Conservation (phyloP, 2,329 filamentous ascomycete genomes). For the Cytospora chrysosperma region DNA sequence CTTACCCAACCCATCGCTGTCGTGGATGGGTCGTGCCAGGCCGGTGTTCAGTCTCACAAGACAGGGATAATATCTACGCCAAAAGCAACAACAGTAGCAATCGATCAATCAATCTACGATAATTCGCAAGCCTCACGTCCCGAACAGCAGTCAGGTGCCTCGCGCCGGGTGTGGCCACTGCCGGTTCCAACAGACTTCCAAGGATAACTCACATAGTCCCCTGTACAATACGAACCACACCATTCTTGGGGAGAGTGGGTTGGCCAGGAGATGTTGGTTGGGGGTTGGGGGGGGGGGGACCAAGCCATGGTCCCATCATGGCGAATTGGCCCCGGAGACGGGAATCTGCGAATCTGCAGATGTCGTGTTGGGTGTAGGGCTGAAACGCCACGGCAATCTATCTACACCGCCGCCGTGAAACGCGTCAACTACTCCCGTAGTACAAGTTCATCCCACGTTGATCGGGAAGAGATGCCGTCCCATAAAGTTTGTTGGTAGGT, state of each 20-base stretch:
- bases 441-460: background rate
- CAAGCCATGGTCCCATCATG: background rate
- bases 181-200: background rate
- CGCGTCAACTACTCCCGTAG: background rate
- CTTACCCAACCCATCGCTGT: background rate
- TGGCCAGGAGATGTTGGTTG: too few species aligned
- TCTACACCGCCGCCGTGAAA: background rate
- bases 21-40: background rate
- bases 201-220: background rate
- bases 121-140: background rate
- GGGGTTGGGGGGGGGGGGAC: too few species aligned
- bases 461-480: background rate
- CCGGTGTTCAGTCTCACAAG: background rate
- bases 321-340: background rate
- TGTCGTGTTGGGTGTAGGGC: background rate
- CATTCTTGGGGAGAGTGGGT: too few species aligned
- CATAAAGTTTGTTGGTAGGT: too few species aligned
- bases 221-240: background rate
- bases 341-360: background rate
- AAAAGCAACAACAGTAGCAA: background rate
- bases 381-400: background rate
- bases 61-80: too few species aligned
- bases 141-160: background rate
- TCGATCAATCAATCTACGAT: background rate
- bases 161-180: background rate